Conservation (phyloP, 345 rosid genomes). For the Linum tenue region DNA sequence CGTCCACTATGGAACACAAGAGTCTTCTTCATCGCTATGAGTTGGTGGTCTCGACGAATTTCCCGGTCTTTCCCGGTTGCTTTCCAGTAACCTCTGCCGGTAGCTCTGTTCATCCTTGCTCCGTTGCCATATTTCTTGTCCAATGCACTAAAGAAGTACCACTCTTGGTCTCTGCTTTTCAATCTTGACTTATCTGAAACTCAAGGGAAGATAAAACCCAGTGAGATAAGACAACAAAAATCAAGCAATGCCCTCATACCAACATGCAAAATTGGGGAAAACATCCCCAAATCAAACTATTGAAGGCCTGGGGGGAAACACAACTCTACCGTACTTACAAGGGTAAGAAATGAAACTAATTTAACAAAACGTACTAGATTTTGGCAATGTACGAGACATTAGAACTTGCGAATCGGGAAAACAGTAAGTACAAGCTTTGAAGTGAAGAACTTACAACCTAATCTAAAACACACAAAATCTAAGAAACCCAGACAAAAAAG, state of each 20-base stretch:
- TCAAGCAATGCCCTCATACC: background rate
- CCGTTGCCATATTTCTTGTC: constrained; percentile 77
- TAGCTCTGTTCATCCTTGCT: constrained; percentile 50
- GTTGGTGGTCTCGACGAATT: constrained; percentile 25
- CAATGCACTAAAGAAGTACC: constrained; percentile 68
- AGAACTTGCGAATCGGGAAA: too few relatives aligned
- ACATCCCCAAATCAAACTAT: too few relatives aligned
- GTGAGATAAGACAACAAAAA: background rate
- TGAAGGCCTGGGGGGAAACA: too few relatives aligned
- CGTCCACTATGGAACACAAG: constrained; percentile 59
- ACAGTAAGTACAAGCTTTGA: too few relatives aligned
- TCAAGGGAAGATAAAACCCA: constrained; percentile 2
- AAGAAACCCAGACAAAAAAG: background rate
- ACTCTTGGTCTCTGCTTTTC: constrained; percentile 65
- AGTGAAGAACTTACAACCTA: background rate
- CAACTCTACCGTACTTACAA: too few relatives aligned
- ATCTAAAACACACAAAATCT: background rate
- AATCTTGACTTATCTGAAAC: constrained; percentile 40
- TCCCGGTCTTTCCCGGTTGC: constrained; percentile 51
- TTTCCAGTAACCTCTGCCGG: constrained; percentile 62
- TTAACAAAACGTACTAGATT: too few relatives aligned
- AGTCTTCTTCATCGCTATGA: constrained; percentile 56
- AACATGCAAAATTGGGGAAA: background rate
- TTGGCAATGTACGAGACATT: too few relatives aligned
- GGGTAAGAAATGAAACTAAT: too few relatives aligned